Evolutionary conservation across 305 asterid genomes (phyloP), one percentile per base, ranked within the genome.

Genomic region (Fraxinus paxiana): DNA sequence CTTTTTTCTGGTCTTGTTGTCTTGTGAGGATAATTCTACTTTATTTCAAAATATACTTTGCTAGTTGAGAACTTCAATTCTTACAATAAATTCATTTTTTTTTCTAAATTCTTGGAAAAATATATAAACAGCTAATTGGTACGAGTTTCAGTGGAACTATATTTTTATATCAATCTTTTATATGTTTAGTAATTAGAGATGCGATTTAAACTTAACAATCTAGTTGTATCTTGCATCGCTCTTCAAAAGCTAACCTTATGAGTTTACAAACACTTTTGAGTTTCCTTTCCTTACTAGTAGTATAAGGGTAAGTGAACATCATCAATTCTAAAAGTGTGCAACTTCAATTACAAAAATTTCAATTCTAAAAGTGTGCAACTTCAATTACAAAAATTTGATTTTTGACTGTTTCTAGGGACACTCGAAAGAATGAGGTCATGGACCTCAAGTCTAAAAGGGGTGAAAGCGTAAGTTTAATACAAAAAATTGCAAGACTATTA

Each of bases 11-110:
- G 43, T 28, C 75, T 6, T 70, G 6, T 31, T n/a, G 38, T 15
- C 75, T 6, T 70, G 22, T 70, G 9, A 18, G 37, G 73, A 10
- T 31, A 2, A 30, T 31, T 70, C 41, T 31, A 31, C 75, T 31
- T 70, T 70, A 70, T 70, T 70, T 70, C 43, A 70, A 70, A 70
- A 31, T 70, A 70, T 70, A n/a, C 46, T 33, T 70, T 31, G 41
- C 43, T 70, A 6, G 24, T 70, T 70, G 75, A 13, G 43, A 38
- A 70, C 22, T 70, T 70, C 75, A 70, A 70, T 15, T 13, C 13
- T 31, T 70, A 33, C 46, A 5, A 17, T 20, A 20, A 59, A 20
- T 59, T 59, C 70, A 59, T 7, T 20, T 54, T 20, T 59, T 17
- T 6, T 2, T 6, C 63, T 54, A 17, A 48, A 51, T 46, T 79